Evolutionary conservation across 164 flowering plant species (phyloP).

Genomic region (Magnolia kwangsiensis): DNA sequence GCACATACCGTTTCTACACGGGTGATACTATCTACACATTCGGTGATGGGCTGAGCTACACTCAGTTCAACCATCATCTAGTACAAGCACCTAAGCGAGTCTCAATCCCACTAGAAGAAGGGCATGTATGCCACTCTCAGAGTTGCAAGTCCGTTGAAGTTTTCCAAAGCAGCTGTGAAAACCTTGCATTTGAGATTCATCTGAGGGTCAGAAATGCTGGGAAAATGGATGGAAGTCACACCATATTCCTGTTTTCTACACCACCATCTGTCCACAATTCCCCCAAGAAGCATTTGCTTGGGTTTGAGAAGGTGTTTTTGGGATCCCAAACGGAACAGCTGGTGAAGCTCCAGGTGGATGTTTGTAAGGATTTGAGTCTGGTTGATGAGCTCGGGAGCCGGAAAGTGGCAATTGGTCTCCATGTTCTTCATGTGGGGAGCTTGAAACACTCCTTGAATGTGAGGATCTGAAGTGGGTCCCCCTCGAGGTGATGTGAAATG

Average conservation of each 20-base stretch:
- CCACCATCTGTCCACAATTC: constrained; percentile 74
- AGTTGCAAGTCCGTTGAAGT: constrained; percentile 61
- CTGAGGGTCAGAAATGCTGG: constrained; percentile 63
- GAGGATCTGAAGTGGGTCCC: constrained; percentile 35
- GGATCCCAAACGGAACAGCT: constrained; percentile 27
- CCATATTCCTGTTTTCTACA: constrained; percentile 61
- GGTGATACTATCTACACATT: constrained; percentile 70
- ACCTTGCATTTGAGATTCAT: constrained; percentile 56
- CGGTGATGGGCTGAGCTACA: constrained; percentile 88
- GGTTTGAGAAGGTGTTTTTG: constrained; percentile 73
- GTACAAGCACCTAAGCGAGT: constrained; percentile 58
- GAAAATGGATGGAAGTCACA: constrained; percentile 55
- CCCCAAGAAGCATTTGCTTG: constrained; percentile 77
- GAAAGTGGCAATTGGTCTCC: constrained; percentile 71
- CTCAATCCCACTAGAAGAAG: constrained; percentile 55
- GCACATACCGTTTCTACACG: constrained; percentile 84
- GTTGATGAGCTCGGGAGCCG: constrained; percentile 74
- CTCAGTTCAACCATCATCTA: constrained; percentile 51
- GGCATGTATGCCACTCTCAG: constrained; percentile 55
- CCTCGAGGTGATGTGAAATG: neutral
- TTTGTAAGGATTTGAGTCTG: constrained; percentile 83
- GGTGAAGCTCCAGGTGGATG: constrained; percentile 72
- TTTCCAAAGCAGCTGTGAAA: constrained; percentile 37
- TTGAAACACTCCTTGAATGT: constrained; percentile 62
- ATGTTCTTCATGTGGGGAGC: constrained; percentile 74